phyloP scores from a whole-genome alignment of 2,329 filamentous ascomycete species.

The Lojkania enalia region DNA sequence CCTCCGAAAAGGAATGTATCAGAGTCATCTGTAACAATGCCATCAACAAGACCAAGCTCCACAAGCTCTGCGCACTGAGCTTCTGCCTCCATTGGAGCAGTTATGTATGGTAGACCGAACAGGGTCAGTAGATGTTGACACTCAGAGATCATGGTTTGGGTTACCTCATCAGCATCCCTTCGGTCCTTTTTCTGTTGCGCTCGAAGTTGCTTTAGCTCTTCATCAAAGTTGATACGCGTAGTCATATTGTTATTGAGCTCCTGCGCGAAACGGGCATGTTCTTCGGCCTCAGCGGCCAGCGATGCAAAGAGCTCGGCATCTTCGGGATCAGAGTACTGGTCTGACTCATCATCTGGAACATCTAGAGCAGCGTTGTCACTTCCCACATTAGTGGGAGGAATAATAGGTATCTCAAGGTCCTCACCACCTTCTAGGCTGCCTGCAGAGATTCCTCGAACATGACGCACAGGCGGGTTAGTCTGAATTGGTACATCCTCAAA shows the following conservation, averaged over 20 bases:
- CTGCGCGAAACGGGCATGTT: constrained; percentile 90
- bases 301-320: constrained; percentile 87
- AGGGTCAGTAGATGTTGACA: constrained; percentile 87
- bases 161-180: constrained; percentile 94
- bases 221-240: constrained; percentile 75
- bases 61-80: constrained; percentile 96
- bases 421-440: constrained; percentile 28
- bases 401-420: constrained; percentile 33
- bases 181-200: constrained; percentile 96
- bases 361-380: constrained; percentile 33
- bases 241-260: constrained; percentile 77
- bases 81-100: constrained; percentile 98
- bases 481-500: constrained; percentile 54
- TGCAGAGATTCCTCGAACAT: constrained; percentile 28
- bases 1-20: constrained; percentile 97
- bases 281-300: constrained; percentile 86
- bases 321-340: constrained; percentile 74
- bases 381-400: constrained; percentile 35
- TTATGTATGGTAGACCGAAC: constrained; percentile 95
- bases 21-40: constrained; percentile 95
- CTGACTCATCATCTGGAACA: constrained; percentile 35
- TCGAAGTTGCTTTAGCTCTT: constrained; percentile 81
- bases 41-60: constrained; percentile 82
- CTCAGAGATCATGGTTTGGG: constrained; percentile 92
- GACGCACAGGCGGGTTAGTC: constrained; percentile 13